These are phyloP conservation scores for Trichophyton verrucosum DNA, from an alignment of 2,329 filamentous ascomycete genomes.

Conservation along the genomic window DNA sequence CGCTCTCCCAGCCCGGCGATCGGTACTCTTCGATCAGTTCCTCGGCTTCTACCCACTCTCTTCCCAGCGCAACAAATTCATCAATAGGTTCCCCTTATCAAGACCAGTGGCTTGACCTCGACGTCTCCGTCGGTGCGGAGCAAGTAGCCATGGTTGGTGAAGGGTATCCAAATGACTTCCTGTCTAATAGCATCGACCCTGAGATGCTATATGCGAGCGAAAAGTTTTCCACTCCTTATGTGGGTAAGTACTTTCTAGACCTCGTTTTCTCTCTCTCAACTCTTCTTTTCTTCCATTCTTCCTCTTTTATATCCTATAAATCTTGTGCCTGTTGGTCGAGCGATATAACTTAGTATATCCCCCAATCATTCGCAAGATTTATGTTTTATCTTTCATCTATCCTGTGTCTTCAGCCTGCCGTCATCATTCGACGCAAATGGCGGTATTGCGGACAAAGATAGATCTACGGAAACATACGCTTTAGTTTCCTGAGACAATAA, in stretches of 20 bases:
- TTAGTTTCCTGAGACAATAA: background rate
- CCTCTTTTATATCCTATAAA: background rate
- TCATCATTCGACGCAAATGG: background rate
- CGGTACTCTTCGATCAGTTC: conserved; percentile 47
- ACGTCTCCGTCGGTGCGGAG: conserved; percentile 46
- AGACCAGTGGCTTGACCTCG: conserved; percentile 45
- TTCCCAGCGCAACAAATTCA: conserved; percentile 48
- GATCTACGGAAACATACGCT: background rate
- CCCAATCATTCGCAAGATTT: background rate
- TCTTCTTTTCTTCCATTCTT: background rate
- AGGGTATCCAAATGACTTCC: conserved; percentile 43
- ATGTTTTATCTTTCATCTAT: background rate
- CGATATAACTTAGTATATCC: background rate
- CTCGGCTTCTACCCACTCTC: conserved; percentile 48
- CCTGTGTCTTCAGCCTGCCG: background rate
- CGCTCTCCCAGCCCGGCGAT: conserved; percentile 27
- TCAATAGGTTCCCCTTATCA: conserved; percentile 55
- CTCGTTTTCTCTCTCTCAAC: conserved; percentile 12
- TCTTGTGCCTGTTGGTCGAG: background rate
- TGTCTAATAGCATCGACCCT: conserved; percentile 33
- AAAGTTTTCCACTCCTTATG: conserved; percentile 34
- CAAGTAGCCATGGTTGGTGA: conserved; percentile 53
- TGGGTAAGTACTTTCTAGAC: conserved; percentile 35
- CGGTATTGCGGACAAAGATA: background rate
- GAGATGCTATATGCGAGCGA: conserved; percentile 30